These are phyloP conservation scores for Aureobasidium sp. DNA, from an alignment of 2,329 filamentous ascomycete genomes.

Conservation along the genomic window DNA sequence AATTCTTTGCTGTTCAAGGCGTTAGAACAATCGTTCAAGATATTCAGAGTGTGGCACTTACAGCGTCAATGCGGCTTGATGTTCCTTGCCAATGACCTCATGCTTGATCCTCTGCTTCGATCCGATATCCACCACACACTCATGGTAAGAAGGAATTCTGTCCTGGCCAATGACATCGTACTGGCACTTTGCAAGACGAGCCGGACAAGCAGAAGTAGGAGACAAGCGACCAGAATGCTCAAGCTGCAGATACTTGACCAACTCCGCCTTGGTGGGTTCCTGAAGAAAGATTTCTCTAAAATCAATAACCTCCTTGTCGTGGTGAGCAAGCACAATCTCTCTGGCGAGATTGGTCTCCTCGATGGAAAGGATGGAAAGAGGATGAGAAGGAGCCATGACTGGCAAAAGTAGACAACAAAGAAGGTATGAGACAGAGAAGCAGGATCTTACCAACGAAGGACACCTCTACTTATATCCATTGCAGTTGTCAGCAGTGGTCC, in stretches of 20 bases:
- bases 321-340: slow-evolving; percentile 19
- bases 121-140: slow-evolving; percentile 37
- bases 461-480: neutral
- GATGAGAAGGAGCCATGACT: slow-evolving; percentile 15
- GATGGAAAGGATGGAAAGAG: slow-evolving; percentile 18
- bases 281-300: slow-evolving; percentile 26
- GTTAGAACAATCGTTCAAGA: neutral
- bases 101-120: slow-evolving; percentile 21
- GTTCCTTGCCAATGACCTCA: slow-evolving; percentile 24
- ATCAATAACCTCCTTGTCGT: slow-evolving; percentile 20
- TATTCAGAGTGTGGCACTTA: slow-evolving; percentile 11
- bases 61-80: slow-evolving; percentile 23
- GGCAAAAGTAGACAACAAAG: neutral
- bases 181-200: slow-evolving; percentile 44
- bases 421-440: neutral
- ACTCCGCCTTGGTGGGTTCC: slow-evolving; percentile 28
- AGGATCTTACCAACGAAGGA: neutral
- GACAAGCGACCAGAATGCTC: slow-evolving; percentile 21
- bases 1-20: slow-evolving; percentile 33
- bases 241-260: slow-evolving; percentile 26
- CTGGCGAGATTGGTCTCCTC: slow-evolving; percentile 20
- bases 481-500: neutral
- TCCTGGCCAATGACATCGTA: slow-evolving; percentile 49
- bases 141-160: slow-evolving; percentile 46
- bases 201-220: slow-evolving; percentile 20